Base-by-base conservation (phyloP, 176 grass and related monocot species). In the Oryza glaberrima region DNA sequence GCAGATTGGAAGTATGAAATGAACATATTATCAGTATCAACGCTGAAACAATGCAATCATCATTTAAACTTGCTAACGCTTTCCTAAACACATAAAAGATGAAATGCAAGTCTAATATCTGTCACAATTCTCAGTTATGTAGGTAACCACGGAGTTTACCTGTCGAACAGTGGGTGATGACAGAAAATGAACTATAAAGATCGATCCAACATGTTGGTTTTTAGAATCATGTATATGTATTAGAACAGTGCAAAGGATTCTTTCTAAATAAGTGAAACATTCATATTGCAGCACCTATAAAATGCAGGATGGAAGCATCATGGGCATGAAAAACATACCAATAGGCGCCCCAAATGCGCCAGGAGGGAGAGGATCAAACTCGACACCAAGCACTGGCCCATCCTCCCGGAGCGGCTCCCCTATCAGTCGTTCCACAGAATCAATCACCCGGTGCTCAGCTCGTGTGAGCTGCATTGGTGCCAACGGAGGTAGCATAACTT, bases 301-400 rank as follows among this genome's bases (percentile, higher is more conserved):
- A 89, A 35, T 10, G 26, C n/a, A 80, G 46, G 5, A 82, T 12
- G 12, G 44, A 79, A 65, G 3, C 9, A 56, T 28, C 3, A 67
- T 17, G 51, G 56, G 19, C 43, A 68, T 51, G 83, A 89, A 5
- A 44, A 20, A 73, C 58, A 47, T 92, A 99, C 94, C 94, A 68
- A 99, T 88, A 70, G 97, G 97, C 12, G 90, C 90, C 7, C 97
- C 97, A 77, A 96, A 99, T 77, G 97, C 91, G 20, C 94, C 97
- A 68, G 97, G 94, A 67, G 97, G 97, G 34, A 92, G 87, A 1
- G 91, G 97, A 69, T 96, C 97, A 51, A 99, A 99, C 52, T 88
- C 92, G 22, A 90, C 67, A 6, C 97, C 97, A 69, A 99, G 94
- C 45, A 86, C 81, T 8, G 97, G 97, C 4, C 97, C 97, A 63